These are phyloP conservation scores for Xerocomus brunneocitrinus DNA, from an alignment of 768 basidiomycete species.

Conservation along the genomic window DNA sequence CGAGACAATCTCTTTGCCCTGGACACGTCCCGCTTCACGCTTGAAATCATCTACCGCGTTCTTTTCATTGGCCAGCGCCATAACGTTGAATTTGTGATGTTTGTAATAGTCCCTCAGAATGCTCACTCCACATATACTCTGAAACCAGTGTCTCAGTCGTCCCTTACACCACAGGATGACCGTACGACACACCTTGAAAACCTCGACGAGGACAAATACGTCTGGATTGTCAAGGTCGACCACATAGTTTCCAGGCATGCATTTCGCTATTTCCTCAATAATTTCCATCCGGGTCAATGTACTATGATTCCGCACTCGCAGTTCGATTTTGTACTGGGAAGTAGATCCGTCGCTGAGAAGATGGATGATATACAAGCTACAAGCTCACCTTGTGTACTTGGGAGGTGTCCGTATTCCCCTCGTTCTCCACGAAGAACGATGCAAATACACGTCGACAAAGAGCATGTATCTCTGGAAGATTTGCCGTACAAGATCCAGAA, in stretches of 20 bases:
- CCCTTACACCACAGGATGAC: background rate
- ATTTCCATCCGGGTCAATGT: conserved; percentile 54
- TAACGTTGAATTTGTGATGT: conserved; percentile 73
- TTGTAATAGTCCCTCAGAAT: conserved; percentile 69
- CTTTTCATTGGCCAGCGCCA: conserved; percentile 59
- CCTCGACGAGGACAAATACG: conserved; percentile 71
- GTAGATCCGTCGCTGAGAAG: background rate
- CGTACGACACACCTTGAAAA: conserved; percentile 68
- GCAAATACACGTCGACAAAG: conserved; percentile 54
- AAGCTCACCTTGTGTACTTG: conserved; percentile 42
- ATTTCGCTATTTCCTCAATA: conserved; percentile 65
- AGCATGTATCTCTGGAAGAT: conserved; percentile 60
- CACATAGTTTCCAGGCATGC: conserved; percentile 60
- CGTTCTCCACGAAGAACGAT: conserved; percentile 46
- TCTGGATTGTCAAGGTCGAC: conserved; percentile 69
- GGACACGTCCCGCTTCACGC: conserved; percentile 32
- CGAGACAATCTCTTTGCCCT: conserved; percentile 10
- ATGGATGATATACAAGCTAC: background rate
- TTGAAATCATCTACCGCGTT: conserved; percentile 35
- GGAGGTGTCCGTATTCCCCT: conserved; percentile 22
- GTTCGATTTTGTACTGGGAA: conserved; percentile 74
- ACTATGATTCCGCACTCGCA: conserved; percentile 73
- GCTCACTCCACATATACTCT: conserved; percentile 76
- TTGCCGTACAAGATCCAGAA: conserved; percentile 61
- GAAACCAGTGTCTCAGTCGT: conserved; percentile 1